Evolutionary conservation across 495 filamentous ascomycete genomes (phyloP), one percentile per base, ranked within the genome.

Genomic region (Astrothelium macrocarpum): DNA sequence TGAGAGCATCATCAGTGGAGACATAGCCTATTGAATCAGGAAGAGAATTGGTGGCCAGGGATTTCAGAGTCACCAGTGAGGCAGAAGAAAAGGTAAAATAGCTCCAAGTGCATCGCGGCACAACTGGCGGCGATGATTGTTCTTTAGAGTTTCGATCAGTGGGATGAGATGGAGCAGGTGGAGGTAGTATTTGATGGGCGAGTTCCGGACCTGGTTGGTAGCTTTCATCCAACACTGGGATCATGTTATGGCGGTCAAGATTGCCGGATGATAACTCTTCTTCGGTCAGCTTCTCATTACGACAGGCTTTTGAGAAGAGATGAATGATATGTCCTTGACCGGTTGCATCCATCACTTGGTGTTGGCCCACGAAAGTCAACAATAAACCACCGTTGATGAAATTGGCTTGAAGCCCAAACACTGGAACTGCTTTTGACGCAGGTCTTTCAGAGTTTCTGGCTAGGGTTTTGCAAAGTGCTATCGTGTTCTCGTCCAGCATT

Each of bases 281-380:
- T 10, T 53, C 32, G 1, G 78, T 79, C 63, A 83, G 81, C 16
- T 61, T 34, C 46, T 81, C 75, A 14, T 72, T 68, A 10, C 73
- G 69, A 65, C 81, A 84, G 20, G 80, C 79, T 69, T 80, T 85
- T n/a, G 79, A 75, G 32, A 85, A 65, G 14, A 82, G 73, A 28
- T 70, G n/a, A 26, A 84, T 81, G 28, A 83, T 68, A 9, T 76
- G 72, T 10, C 70, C 78, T 68, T 81, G 81, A 7, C 84, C 83
- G 2, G 72, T 79, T 73, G 80, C 77, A 65, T 85, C 83, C 77
- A 82, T 81, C 18, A 71, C 64, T 36, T 77, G 71, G 64, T 86
- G 84, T 34, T 82, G 74, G 16, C 68, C 74, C 39, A 73, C 67
- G 60, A 83, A 66, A 1, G 77, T 80, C 32, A 86, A 72, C 9